phyloP scores from a whole-genome alignment of 805 yeast genomes.

The Yarrowia sp. region DNA sequence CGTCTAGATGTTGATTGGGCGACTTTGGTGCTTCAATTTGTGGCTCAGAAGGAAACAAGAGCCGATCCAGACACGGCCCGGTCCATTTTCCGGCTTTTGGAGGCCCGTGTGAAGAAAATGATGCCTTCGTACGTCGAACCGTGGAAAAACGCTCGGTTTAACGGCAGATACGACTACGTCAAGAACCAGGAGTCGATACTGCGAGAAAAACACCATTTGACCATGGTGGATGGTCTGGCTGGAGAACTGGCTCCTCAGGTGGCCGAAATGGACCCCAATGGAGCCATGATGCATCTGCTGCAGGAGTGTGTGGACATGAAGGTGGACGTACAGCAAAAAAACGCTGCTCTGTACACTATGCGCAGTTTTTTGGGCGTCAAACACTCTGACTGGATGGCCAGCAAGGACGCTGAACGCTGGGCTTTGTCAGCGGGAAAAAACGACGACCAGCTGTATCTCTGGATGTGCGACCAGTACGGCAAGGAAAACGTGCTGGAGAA shows the following conservation, averaged over 20 bases:
- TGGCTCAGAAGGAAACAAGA: not conserved
- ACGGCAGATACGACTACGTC: not conserved
- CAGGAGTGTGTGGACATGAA: not conserved
- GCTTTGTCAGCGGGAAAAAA: not conserved
- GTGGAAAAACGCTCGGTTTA: not conserved
- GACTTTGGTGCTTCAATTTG: not conserved
- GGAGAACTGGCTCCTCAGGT: not conserved
- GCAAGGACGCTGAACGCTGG: not conserved
- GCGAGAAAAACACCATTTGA: not conserved
- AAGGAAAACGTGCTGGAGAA: not conserved
- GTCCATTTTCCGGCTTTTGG: not conserved
- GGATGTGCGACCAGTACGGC: conserved; percentile 1
- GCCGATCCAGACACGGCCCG: not conserved
- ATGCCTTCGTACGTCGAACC: not conserved
- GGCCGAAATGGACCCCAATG: not conserved
- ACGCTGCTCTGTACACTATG: not conserved
- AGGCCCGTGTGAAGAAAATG: not conserved
- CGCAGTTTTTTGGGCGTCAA: not conserved
- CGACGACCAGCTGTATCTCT: not conserved
- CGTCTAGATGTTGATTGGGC: not conserved
- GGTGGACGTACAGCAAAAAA: not conserved
- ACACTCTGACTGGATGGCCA: not conserved
- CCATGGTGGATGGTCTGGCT: not conserved
- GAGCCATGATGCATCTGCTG: not conserved
- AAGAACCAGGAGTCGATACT: not conserved